Evolutionary conservation across 768 basidiomycete genomes (phyloP).

Genomic region (Inosperma sp.): DNA sequence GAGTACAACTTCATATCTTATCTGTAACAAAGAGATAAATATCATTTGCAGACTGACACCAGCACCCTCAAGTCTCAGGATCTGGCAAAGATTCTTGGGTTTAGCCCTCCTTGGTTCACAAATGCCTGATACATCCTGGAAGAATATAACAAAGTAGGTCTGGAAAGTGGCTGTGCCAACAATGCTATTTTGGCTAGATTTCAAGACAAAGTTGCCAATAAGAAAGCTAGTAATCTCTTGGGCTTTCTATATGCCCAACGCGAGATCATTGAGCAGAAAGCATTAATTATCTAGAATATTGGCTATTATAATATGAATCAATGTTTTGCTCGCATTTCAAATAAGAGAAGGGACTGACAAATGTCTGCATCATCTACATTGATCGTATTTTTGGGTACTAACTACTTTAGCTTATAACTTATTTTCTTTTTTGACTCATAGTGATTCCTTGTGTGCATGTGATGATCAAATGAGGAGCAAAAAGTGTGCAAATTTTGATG

Average conservation of each 20-base stretch:
- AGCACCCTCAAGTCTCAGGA: slow-evolving; percentile 1
- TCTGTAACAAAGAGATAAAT: background rate
- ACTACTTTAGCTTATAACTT: too few species aligned
- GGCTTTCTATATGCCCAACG: background rate
- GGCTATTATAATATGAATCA: too few species aligned
- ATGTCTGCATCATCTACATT: too few species aligned
- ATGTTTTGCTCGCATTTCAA: too few species aligned
- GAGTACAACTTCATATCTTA: background rate
- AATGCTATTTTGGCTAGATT: background rate
- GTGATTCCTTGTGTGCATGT: too few species aligned
- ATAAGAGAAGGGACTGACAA: too few species aligned
- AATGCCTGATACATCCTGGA: background rate
- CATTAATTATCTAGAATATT: too few species aligned
- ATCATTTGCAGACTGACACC: background rate
- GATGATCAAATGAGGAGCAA: too few species aligned
- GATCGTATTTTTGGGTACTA: too few species aligned
- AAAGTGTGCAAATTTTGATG: too few species aligned
- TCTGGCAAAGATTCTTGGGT: background rate
- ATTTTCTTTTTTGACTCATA: too few species aligned
- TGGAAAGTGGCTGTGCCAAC: slow-evolving; percentile 1
- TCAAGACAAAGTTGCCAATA: background rate
- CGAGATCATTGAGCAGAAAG: background rate
- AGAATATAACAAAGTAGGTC: background rate
- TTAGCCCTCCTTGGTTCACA: background rate
- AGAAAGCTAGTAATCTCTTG: background rate